Conservation (phyloP, 2,329 filamentous ascomycete species). For the Penicillium sp. region DNA sequence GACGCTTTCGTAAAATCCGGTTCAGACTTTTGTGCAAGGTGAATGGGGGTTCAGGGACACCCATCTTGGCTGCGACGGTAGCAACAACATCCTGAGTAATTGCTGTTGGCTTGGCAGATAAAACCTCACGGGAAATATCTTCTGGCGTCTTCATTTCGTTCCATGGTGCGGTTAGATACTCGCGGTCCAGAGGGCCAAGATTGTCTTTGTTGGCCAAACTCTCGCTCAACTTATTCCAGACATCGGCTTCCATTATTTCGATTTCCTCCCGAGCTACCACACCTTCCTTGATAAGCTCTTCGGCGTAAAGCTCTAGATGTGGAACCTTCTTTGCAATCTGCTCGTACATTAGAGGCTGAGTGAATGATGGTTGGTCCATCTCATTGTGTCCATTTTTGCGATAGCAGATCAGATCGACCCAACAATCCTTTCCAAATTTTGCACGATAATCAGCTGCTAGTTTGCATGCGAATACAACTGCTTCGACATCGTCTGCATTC, state of each 20-base stretch:
- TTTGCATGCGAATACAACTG: conserved; percentile 96
- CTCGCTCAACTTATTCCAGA: conserved; percentile 97
- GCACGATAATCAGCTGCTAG: conserved; percentile 96
- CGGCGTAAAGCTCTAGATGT: conserved; percentile 85
- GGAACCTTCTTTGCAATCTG: conserved; percentile 81
- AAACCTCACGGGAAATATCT: conserved; percentile 60
- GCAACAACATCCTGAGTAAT: conserved; percentile 68
- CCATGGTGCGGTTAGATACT: background rate
- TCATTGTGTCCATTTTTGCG: conserved; percentile 98
- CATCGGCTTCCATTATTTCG: conserved; percentile 98
- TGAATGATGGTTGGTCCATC: conserved; percentile 98
- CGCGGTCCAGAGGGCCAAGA: conserved; percentile 75
- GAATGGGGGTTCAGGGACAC: conserved; percentile 65
- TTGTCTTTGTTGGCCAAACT: conserved; percentile 96
- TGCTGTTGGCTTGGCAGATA: conserved; percentile 78
- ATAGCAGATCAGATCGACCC: conserved; percentile 97
- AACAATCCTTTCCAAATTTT: conserved; percentile 96
- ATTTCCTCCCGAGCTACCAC: conserved; percentile 96
- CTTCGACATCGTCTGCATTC: conserved; percentile 96
- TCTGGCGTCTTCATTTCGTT: background rate
- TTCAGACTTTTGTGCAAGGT: conserved; percentile 69
- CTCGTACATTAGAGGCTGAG: conserved; percentile 98
- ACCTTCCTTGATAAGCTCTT: conserved; percentile 78
- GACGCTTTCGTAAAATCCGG: conserved; percentile 85
- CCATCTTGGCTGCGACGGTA: conserved; percentile 80